These are phyloP conservation scores for Salix purpurea DNA, from an alignment of 345 rosid species.

Conservation along the genomic window DNA sequence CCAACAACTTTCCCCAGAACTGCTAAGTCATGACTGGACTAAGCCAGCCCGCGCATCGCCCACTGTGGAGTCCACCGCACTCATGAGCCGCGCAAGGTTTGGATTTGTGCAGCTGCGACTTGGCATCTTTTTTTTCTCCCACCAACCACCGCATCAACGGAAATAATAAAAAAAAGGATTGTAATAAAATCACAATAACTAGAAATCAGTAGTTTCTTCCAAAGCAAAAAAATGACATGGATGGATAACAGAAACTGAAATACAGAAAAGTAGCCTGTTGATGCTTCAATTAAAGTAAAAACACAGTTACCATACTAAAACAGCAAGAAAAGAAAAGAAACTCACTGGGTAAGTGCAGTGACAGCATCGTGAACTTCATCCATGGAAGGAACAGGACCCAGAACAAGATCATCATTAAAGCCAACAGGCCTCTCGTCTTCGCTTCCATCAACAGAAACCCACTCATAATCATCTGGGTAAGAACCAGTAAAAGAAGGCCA, in stretches of 20 bases:
- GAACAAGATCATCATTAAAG: constrained; percentile 35
- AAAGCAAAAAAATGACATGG: background rate
- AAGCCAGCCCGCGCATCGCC: background rate
- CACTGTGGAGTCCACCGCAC: background rate
- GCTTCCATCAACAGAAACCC: constrained; percentile 53
- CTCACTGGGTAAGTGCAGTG: constrained; percentile 71
- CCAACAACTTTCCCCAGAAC: background rate
- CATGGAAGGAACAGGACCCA: constrained; percentile 60
- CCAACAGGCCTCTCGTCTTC: constrained; percentile 19
- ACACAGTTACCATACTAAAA: background rate
- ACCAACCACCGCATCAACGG: background rate
- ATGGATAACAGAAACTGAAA: background rate
- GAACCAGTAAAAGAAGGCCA: constrained; percentile 33
- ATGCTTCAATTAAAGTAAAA: background rate
- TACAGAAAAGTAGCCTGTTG: background rate
- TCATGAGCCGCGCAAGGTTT: background rate
- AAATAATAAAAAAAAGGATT: background rate
- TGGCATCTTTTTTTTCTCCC: background rate
- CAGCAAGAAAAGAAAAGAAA: background rate
- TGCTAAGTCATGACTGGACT: background rate
- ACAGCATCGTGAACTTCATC: constrained; percentile 74
- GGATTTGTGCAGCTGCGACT: background rate
- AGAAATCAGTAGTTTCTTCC: background rate
- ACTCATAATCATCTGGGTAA: constrained; percentile 53
- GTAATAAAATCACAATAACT: too few relatives aligned